Base-by-base conservation (phyloP, 129 eudicot genomes). In the Scalesia atractyloides region DNA sequence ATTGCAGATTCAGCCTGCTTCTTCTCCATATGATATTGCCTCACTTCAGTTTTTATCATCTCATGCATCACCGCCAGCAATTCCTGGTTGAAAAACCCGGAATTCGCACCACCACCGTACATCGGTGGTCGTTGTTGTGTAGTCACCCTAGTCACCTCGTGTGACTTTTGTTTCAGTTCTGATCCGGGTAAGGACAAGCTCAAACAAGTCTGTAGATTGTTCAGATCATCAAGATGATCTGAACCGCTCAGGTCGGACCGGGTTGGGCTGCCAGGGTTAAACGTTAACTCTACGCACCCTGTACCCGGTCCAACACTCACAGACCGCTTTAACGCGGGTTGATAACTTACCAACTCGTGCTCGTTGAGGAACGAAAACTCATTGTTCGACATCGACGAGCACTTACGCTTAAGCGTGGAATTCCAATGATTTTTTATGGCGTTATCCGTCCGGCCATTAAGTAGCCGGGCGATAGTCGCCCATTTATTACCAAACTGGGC, bases 401-500 rank as follows among this genome's bases (percentile, higher is more conserved):
- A 83, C 79, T 84, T 85, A 4, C 97, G 82, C 47, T 88, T 87
- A 0, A 91, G 81, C 2, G 95, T 87, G 0, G 91, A 85, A 79
- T 91, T 91, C 97, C 97, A 91, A 43, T 91, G 97, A 68, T 91
- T 91, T 57, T 91, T 91, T 0, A 91, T 84, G 36, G 97, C 97
- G 84, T 91, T 91, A 68, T 91, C 97, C 0, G 97, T 91, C 48
- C 97, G 80, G 17, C 95, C 95, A 39, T 78, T 77, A 5, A 90
- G 81, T 70, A 90, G 16, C 1, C 95, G 90, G 7, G 97, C 87
- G 16, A 90, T 90, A 6, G 95, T 87, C 16, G 95, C 97, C 97
- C 97, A 91, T 74, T 87, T 87, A 80, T 91, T 91, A 13, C 97
- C 97, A 7, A 77, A 77, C 79, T 73, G 74, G 1, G 85, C 95